Evolutionary conservation across 148 eudicot genomes (phyloP).

Genomic region (Camellia japonica): DNA sequence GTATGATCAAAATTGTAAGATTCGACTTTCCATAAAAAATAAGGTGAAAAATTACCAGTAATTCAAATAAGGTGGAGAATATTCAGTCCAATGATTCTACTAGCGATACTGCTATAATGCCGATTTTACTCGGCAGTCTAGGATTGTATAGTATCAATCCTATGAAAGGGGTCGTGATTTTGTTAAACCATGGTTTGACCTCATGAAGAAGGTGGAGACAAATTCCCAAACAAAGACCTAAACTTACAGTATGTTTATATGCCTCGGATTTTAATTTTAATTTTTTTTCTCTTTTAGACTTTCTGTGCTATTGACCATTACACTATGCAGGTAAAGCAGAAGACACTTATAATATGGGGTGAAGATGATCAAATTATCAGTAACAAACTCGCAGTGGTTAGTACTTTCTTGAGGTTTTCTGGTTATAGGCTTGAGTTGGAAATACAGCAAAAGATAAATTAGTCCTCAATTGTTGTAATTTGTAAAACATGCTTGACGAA

Average conservation of each 20-base stretch:
- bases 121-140: too few species aligned
- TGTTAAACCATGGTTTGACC: too few species aligned
- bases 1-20: too few species aligned
- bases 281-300: not conserved
- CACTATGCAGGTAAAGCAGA: constrained; percentile 61
- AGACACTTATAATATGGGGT: constrained; percentile 78
- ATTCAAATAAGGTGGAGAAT: too few species aligned
- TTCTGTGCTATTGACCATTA: constrained; percentile 1
- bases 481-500: constrained; percentile 3
- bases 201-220: too few species aligned
- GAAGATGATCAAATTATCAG: constrained; percentile 82
- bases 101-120: too few species aligned
- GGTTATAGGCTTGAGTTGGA: not conserved
- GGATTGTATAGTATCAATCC: too few species aligned
- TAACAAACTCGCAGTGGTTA: constrained; percentile 76
- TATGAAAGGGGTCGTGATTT: too few species aligned
- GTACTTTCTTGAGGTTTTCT: constrained; percentile 21
- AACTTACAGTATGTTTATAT: not conserved
- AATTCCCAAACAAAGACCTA: too few species aligned
- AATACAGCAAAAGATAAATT: not conserved
- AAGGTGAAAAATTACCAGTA: too few species aligned
- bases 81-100: too few species aligned
- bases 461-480: not conserved
- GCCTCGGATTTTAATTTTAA: not conserved
- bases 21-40: too few species aligned